Conservation (phyloP, 225 moss, liverwort and hornwort genomes). For the Bryoerythrophyllum caledonicum region DNA sequence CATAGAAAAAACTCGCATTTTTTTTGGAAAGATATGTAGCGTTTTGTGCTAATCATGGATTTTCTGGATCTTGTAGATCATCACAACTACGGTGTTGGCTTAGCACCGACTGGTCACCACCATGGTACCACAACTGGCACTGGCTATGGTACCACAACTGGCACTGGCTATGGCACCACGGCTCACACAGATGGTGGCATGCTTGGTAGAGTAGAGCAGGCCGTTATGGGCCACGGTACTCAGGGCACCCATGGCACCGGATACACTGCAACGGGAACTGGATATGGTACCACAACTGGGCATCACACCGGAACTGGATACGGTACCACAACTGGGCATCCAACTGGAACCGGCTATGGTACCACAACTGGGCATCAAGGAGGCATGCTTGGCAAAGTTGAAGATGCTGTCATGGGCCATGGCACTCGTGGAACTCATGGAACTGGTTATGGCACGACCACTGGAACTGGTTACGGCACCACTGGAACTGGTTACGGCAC, state of each 20-base stretch:
- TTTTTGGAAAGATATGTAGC: too few species aligned
- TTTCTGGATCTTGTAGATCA: conserved; percentile 3
- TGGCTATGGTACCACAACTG: neutral
- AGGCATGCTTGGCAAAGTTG: neutral
- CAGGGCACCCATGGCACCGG: conserved; percentile 10
- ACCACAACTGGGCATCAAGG: neutral
- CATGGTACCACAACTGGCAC: conserved; percentile 7
- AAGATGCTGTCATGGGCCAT: neutral
- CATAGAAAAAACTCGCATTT: too few species aligned
- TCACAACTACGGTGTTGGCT: conserved; percentile 22
- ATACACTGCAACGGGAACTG: conserved; percentile 3
- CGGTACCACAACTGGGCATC: neutral
- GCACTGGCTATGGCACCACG: neutral
- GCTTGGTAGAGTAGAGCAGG: neutral
- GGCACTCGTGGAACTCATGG: neutral
- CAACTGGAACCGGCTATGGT: too few species aligned
- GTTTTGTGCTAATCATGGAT: neutral
- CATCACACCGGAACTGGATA: neutral
- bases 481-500: too few species aligned
- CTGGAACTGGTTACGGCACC: conserved; percentile 14
- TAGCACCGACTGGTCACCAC: neutral
- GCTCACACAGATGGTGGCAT: neutral
- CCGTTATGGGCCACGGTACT: neutral
- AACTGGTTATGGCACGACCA: neutral
- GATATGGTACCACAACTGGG: neutral